Conservation (phyloP, 768 basidiomycete genomes). For the Rhizopogon vulgaris region DNA sequence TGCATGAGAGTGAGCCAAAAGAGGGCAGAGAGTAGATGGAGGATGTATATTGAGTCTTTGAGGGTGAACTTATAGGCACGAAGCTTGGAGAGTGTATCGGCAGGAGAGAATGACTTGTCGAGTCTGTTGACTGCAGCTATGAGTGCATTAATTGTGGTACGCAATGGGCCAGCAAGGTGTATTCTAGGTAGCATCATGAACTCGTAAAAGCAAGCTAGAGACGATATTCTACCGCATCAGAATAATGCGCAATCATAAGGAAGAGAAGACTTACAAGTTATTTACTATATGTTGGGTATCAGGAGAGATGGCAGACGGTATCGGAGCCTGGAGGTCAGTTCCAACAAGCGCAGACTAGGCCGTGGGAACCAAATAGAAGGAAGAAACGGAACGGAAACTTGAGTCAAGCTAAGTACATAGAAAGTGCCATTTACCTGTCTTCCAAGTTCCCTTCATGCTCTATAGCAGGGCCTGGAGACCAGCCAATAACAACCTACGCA, state of each 20-base stretch:
- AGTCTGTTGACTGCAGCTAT: conserved; percentile 58
- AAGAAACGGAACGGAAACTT: too few species aligned
- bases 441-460: conserved; percentile 12
- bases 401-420: too few species aligned
- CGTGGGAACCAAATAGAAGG: too few species aligned
- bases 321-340: too few species aligned
- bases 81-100: conserved; percentile 56
- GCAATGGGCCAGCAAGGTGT: conserved; percentile 2
- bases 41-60: conserved; percentile 56
- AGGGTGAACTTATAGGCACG: conserved; percentile 48
- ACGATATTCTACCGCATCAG: too few species aligned
- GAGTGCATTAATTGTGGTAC: conserved; percentile 37
- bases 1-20: conserved; percentile 77
- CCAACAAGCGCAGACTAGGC: too few species aligned
- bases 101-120: conserved; percentile 72
- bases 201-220: too few species aligned
- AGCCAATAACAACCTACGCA: conserved; percentile 2
- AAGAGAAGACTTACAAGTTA: too few species aligned
- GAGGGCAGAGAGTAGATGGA: conserved; percentile 54
- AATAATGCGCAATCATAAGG: too few species aligned
- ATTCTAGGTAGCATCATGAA: conserved; percentile 2
- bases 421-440: too few species aligned
- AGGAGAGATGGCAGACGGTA: too few species aligned
- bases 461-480: conserved; percentile 6
- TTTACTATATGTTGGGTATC: too few species aligned